Percentiles rank a stretch among this genome's conserved stretches.
Evolutionary conservation across 2,329 filamentous ascomycete species (phyloP).

Genomic region (Phaeomoniella chlamydospora): DNA sequence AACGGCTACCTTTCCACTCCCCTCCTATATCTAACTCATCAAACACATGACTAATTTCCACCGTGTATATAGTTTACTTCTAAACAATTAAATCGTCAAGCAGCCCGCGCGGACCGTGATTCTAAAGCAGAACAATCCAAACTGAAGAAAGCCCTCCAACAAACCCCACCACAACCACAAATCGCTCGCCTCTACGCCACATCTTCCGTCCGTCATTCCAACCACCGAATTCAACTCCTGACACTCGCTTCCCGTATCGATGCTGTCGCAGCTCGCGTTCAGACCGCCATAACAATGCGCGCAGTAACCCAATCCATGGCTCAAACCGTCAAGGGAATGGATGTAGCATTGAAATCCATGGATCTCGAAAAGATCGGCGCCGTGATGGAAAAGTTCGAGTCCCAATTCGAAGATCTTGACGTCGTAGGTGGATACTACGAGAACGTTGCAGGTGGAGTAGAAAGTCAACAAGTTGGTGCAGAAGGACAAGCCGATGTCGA

Average conservation of each 20-base stretch:
- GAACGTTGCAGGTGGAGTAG: slow-evolving; percentile 52
- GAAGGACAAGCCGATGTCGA: slow-evolving; percentile 77
- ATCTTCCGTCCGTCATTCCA: slow-evolving; percentile 30
- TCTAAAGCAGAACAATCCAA: slow-evolving; percentile 32
- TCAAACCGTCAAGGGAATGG: slow-evolving; percentile 27
- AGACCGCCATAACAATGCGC: slow-evolving; percentile 31
- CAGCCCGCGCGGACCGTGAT: slow-evolving; percentile 27
- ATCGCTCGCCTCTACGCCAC: slow-evolving; percentile 33
- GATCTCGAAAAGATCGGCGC: slow-evolving; percentile 42
- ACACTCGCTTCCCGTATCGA: slow-evolving; percentile 31
- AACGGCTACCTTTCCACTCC: too few species aligned
- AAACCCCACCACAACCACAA: slow-evolving; percentile 27
- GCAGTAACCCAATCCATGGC: slow-evolving; percentile 29
- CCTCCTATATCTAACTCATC: too few species aligned
- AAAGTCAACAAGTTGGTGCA: slow-evolving; percentile 13
- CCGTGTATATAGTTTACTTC: slow-evolving; percentile 29
- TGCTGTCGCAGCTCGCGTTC: slow-evolving; percentile 33
- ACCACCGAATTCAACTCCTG: slow-evolving; percentile 28
- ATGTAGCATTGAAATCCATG: slow-evolving; percentile 28
- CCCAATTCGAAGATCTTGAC: slow-evolving; percentile 36
- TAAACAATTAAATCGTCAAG: slow-evolving; percentile 32
- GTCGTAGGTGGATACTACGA: slow-evolving; percentile 58
- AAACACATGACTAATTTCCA: too few species aligned
- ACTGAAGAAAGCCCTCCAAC: slow-evolving; percentile 31
- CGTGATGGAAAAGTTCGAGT: slow-evolving; percentile 53